Evolutionary conservation across 305 asterid genomes (phyloP), one percentile per base, ranked within the genome.

Genomic region (Plantago coronopus): DNA sequence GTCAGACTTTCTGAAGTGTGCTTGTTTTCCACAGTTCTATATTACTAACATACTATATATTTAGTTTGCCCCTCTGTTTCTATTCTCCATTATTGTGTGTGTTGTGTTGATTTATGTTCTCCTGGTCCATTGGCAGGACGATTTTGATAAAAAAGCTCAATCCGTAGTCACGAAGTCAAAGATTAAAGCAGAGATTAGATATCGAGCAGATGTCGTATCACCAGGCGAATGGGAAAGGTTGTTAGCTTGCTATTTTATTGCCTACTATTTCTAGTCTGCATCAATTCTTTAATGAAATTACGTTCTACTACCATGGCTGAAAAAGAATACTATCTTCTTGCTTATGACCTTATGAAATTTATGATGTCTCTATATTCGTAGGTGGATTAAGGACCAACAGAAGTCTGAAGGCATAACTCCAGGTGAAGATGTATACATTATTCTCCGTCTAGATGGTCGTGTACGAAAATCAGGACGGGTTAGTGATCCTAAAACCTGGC

Each of bases 361-460:
- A 64, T 59, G 5, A 22, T 21, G 48, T 49, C 61, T 69, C 54
- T 63, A 48, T 31, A 23, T 66, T 62, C 45, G 45, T 83, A 91
- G 98, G 85, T 91, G 98, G 98, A 88, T 91, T 43, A 86, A 58
- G 70, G 96, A 88, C 72, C 95, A 91, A 69, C 96, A 91, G 64
- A 80, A 80, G 66, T 74, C 89, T 22, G 96, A 91, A 86, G 96
- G 93, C 79, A 85, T 79, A 54, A 78, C 83, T 66, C 96, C 95
- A 12, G 96, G 95, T 5, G 96, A 91, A 77, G 94, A 91, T 70
- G 95, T 91, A 43, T 91, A 86, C 79, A 81, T 91, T 66, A 81
- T 91, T 59, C 96, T 91, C 61, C 95, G 96, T 73, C 88, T 91
- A 37, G 98, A 91, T 83, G 98, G 98, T 0, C 96, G 98, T 62